Base-by-base conservation (phyloP, 208 protist genomes). In the Crithidia fasciculata region DNA sequence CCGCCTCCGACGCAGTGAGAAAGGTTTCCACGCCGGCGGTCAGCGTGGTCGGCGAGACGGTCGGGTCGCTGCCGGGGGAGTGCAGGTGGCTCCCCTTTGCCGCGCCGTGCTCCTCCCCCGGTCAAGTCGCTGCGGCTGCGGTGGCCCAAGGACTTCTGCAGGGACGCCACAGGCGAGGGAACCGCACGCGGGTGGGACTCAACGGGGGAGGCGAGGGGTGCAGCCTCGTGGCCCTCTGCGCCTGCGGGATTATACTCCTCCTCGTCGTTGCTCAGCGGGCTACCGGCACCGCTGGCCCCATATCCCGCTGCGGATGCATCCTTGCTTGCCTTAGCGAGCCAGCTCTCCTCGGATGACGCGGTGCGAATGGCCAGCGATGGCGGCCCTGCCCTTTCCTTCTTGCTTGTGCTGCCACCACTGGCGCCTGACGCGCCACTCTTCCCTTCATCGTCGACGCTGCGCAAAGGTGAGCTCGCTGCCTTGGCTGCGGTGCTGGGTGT, bases 61-160 rank as follows among this genome's bases (percentile, higher is more conserved):
- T 50, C 39, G 41, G 49, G 15, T 72, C 59, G 2, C 37, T 72
- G 8, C 28, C 36, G 15, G 50, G 43, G 2, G 57, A 69, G 45
- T 72, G 57, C 12, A 52, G 13, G 15, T 72, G 66, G 13, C n/a
- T 50, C 16, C 54, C 66, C 5, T 50, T 50, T 15, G 4, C 19
- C 2, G 10, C 66, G n/a, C 50, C 40, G 5, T 72, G 44, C 4
- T 72, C 73, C 13, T 64, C 66, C 0, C 49, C 19, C 0, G 73
- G 73, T 69, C n/a, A 69, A 9, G 52, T 72, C 73, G 37, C 66
- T 73, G n/a, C 50, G 49, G 4, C 56, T 73, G n/a, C 37, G 53
- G 45, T 28, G 28, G 28, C 28, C 28, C 28, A 28, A 28, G 28
- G 28, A 28, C 28, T 28, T 28, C 28, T 28, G 28, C 28, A 28